These are phyloP conservation scores for Pelargonium cotyledonis DNA, from an alignment of 441 rosid species.

Conservation along the genomic window DNA sequence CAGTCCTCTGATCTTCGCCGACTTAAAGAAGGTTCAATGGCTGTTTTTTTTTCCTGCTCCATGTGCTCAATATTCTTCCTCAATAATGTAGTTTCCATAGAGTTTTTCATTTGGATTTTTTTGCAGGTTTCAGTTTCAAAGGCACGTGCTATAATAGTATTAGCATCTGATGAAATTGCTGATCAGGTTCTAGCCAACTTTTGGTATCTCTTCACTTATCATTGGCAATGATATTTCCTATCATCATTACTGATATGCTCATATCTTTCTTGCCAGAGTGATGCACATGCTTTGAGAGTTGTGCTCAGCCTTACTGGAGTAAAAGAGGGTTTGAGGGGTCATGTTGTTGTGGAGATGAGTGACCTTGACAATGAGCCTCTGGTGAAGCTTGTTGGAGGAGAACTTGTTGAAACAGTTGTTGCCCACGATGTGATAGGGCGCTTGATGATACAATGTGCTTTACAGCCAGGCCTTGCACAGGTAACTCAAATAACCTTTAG, in stretches of 20 bases:
- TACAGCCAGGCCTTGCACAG: conserved; percentile 93
- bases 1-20: conserved; percentile 82
- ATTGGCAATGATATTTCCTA: conserved; percentile 7
- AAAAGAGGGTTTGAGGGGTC: conserved; percentile 72
- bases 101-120: conserved; percentile 15
- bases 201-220: conserved; percentile 4
- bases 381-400: conserved; percentile 98
- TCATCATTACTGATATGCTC: conserved; percentile 17
- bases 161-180: conserved; percentile 88
- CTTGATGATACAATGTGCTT: conserved; percentile 89
- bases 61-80: neutral
- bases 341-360: conserved; percentile 93
- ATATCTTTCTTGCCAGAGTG: conserved; percentile 48
- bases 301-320: conserved; percentile 91
- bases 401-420: conserved; percentile 81
- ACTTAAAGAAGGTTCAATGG: conserved; percentile 62
- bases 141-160: conserved; percentile 75
- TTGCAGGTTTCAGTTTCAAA: conserved; percentile 86
- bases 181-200: conserved; percentile 63
- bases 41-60: conserved; percentile 1
- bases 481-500: conserved; percentile 29
- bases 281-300: conserved; percentile 87
- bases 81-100: neutral
- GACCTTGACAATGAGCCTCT: conserved; percentile 93
- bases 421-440: conserved; percentile 97